Evolutionary conservation across 768 basidiomycete species (phyloP).

Genomic region (Suillus discolor): DNA sequence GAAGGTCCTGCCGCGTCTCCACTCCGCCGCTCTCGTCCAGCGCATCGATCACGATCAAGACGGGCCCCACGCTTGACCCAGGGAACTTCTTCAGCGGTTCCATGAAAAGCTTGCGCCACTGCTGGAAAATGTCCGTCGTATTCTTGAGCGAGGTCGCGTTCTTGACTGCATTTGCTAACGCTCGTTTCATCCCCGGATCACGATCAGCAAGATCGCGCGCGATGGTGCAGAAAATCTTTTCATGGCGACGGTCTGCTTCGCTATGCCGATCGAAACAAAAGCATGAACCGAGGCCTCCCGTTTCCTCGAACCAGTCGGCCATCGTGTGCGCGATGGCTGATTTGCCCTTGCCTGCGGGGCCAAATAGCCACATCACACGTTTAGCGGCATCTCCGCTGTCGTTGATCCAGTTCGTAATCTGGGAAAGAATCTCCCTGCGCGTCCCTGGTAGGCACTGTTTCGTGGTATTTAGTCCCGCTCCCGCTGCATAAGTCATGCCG

Average conservation of each 20-base stretch:
- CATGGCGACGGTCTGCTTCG: slow-evolving; percentile 6
- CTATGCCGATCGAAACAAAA: slow-evolving; percentile 19
- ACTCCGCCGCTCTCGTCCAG: slow-evolving; percentile 19
- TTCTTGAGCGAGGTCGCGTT: not conserved
- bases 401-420: slow-evolving; percentile 20
- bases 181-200: slow-evolving; percentile 10
- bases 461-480: slow-evolving; percentile 1
- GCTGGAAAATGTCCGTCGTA: slow-evolving; percentile 1
- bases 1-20: slow-evolving; percentile 20
- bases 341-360: slow-evolving; percentile 29
- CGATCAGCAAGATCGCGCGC: slow-evolving; percentile 24
- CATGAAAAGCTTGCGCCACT: slow-evolving; percentile 22
- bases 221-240: slow-evolving; percentile 32
- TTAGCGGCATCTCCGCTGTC: not conserved
- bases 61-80: slow-evolving; percentile 17
- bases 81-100: slow-evolving; percentile 11
- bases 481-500: not conserved
- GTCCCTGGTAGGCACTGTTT: slow-evolving; percentile 19
- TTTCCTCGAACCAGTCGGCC: slow-evolving; percentile 12
- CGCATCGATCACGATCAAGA: slow-evolving; percentile 29
- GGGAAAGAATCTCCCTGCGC: slow-evolving; percentile 12
- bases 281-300: slow-evolving; percentile 20
- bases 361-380: slow-evolving; percentile 16
- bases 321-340: slow-evolving; percentile 28
- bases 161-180: not conserved